phyloP scores from a whole-genome alignment of 441 rosid genomes.

The Arabidopsis hybrid region DNA sequence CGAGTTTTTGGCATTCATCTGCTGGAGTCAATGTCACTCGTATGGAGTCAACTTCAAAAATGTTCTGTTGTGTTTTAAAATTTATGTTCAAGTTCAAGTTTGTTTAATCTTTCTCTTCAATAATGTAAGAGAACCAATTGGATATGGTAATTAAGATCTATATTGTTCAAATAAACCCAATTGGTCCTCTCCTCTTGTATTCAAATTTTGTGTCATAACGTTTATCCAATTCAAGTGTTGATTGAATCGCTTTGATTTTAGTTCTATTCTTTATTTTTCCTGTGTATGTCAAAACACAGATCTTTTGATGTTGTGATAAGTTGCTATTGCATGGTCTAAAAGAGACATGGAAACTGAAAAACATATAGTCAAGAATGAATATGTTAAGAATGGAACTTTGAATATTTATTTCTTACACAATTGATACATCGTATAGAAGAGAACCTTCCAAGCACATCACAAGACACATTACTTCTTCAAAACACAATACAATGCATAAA shows the following conservation, averaged over 20 bases:
- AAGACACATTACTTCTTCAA: too few species aligned
- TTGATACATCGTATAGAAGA: too few species aligned
- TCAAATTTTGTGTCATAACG: not conserved
- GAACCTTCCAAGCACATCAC: too few species aligned
- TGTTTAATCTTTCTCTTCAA: slow-evolving; percentile 4
- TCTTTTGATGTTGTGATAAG: not conserved
- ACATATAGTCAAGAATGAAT: not conserved
- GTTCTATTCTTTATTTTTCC: too few species aligned
- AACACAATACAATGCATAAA: too few species aligned
- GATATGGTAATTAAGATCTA: not conserved
- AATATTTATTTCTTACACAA: too few species aligned
- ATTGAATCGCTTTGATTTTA: not conserved
- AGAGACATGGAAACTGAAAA: not conserved
- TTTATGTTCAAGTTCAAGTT: not conserved
- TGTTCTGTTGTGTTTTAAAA: not conserved
- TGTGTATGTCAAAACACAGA: not conserved
- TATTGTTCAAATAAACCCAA: not conserved
- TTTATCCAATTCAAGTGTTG: not conserved
- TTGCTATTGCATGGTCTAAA: not conserved
- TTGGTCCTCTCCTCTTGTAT: not conserved
- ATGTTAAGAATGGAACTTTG: too few species aligned
- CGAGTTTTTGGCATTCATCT: not conserved
- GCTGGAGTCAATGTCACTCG: not conserved
- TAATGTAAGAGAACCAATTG: not conserved
- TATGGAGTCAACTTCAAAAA: not conserved